A percentile compares a stretch with the other conserved stretches of the same genome.
Conservation (phyloP, 192 early-diverging fungal species). For the Gaertneriomyces semiglobifer region DNA sequence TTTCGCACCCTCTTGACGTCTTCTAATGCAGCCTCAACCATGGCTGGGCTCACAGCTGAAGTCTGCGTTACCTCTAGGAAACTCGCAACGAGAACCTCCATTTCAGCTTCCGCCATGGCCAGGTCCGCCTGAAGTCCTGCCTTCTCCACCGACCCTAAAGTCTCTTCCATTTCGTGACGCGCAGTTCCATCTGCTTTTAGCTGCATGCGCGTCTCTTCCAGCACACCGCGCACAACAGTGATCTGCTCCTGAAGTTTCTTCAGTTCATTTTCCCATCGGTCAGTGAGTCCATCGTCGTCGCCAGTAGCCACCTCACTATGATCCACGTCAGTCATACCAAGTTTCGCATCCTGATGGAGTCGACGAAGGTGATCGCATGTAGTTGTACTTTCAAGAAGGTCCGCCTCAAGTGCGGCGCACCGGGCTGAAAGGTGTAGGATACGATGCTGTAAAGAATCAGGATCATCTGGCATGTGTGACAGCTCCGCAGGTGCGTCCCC, state of each 20-base stretch:
- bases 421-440: constrained; percentile 12
- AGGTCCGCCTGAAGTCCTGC: constrained; percentile 31
- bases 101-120: constrained; percentile 35
- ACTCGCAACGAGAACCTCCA: constrained; percentile 32
- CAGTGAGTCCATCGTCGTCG: not conserved
- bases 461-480: constrained; percentile 8
- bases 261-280: not conserved
- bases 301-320: not conserved
- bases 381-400: constrained; percentile 10
- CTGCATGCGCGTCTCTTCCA: constrained; percentile 2
- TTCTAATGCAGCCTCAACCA: too few relatives aligned
- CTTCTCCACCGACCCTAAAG: not conserved
- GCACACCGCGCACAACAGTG: constrained; percentile 12
- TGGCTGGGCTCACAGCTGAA: too few relatives aligned
- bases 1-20: too few relatives aligned
- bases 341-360: constrained; percentile 16
- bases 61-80: constrained; percentile 8
- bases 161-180: too few relatives aligned
- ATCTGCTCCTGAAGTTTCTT: not conserved
- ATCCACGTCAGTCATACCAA: not conserved
- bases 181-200: constrained; percentile 6
- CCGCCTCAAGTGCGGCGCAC: constrained; percentile 9
- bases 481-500: not conserved
- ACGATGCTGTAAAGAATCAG: constrained; percentile 7
- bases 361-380: constrained; percentile 11